These are phyloP conservation scores for Petunia hybrid DNA, from an alignment of 305 asterid genomes.

Conservation along the genomic window DNA sequence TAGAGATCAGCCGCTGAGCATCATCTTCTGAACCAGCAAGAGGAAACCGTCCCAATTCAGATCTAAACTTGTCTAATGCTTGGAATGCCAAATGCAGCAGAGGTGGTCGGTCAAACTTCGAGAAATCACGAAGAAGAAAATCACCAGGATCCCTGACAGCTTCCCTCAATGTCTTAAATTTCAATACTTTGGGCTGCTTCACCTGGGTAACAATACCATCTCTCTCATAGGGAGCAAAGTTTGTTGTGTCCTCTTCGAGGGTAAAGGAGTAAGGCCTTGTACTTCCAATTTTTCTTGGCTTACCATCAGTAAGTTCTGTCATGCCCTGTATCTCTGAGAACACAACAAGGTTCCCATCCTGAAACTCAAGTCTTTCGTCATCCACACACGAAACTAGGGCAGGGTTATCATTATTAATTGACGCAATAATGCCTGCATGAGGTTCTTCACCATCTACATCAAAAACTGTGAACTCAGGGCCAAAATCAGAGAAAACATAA, in stretches of 20 bases:
- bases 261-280: conserved; percentile 83
- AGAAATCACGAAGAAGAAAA: conserved; percentile 88
- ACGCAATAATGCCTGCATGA: conserved; percentile 91
- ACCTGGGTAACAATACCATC: conserved; percentile 95
- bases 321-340: conserved; percentile 93
- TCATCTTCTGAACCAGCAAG: conserved; percentile 91
- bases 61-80: conserved; percentile 77
- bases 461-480: conserved; percentile 84
- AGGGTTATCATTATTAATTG: conserved; percentile 85
- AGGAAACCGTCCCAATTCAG: conserved; percentile 71
- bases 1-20: conserved; percentile 76
- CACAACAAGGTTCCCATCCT: conserved; percentile 91
- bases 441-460: conserved; percentile 98
- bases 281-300: conserved; percentile 75
- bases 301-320: conserved; percentile 93
- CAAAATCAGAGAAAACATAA: conserved; percentile 84
- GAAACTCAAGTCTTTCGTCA: conserved; percentile 96
- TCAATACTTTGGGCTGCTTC: conserved; percentile 86
- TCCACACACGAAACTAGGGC: conserved; percentile 92
- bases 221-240: conserved; percentile 68
- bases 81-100: conserved; percentile 93
- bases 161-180: conserved; percentile 80
- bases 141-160: conserved; percentile 85
- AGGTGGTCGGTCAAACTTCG: conserved; percentile 90
- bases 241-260: conserved; percentile 88